These are phyloP conservation scores for Phytopythium litorale DNA, from an alignment of 352 stramenopile genomes.

Conservation along the genomic window DNA sequence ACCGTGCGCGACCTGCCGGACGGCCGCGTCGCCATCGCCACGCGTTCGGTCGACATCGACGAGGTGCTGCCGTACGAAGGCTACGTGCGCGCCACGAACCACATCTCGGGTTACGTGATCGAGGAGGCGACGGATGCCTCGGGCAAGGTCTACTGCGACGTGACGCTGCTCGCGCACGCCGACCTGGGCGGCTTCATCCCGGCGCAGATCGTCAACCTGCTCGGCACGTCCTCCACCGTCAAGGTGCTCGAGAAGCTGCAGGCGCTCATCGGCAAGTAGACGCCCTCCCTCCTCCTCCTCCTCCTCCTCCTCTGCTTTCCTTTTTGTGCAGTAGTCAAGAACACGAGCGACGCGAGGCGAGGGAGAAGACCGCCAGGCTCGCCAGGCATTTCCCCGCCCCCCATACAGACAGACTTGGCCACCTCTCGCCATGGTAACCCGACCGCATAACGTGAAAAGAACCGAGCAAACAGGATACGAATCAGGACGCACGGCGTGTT, in stretches of 20 bases:
- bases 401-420: slow-evolving; percentile 1
- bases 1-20: slow-evolving; percentile 47
- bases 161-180: slow-evolving; percentile 73
- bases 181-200: slow-evolving; percentile 80
- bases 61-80: slow-evolving; percentile 44
- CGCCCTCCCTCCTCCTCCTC: background rate
- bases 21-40: slow-evolving; percentile 57
- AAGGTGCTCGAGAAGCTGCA: slow-evolving; percentile 77
- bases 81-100: slow-evolving; percentile 61
- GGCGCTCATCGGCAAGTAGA: slow-evolving; percentile 34
- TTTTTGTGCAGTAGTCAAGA: slow-evolving; percentile 5
- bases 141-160: slow-evolving; percentile 54
- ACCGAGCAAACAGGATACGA: background rate
- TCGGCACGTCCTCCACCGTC: slow-evolving; percentile 78
- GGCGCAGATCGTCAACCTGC: slow-evolving; percentile 77
- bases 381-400: background rate
- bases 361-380: background rate
- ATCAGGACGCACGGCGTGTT: background rate
- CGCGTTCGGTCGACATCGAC: slow-evolving; percentile 49
- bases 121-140: slow-evolving; percentile 43
- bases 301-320: background rate
- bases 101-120: slow-evolving; percentile 80
- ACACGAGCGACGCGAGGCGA: background rate
- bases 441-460: background rate
- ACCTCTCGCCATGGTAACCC: background rate